Base-by-base conservation (phyloP, 208 protist species). In the Trypanosoma melophagium region DNA sequence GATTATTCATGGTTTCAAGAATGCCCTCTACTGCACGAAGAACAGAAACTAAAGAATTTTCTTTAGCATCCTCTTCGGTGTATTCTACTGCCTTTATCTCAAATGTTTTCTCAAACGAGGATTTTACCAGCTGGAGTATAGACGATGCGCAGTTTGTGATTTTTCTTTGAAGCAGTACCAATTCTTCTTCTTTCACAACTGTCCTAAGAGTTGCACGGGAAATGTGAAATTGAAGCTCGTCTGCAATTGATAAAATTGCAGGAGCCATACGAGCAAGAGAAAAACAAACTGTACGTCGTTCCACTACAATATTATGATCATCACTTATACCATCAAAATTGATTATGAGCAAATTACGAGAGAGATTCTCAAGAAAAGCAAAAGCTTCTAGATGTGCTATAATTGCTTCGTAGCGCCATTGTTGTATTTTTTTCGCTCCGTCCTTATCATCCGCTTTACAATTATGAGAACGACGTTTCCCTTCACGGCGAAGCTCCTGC, bases 221-320 rank as follows among this genome's bases (percentile, higher is more conserved):
- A 13, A 54, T 4, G 45, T 70, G 65, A 53, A 53, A 70, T 17
- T 55, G 40, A 31, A 62, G 65, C 31, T 70, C 65, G 44, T 44
- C 55, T 45, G 41, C 22, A n/a, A 55, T 22, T 25, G 44, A 51
- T 24, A 70, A 25, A 28, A 28, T 47, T 42, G 42, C 21, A 47
- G 65, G 47, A 47, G 47, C 28, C 3, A 70, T 62, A 17, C 40
- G 44, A 16, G 31, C 14, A 45, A 44, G 4, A 54, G 41, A 47
- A 5, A 70, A 14, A 35, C 25, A 54, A 31, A 13, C 8, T 25
- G 4, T 56, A 22, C 35, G n/a, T 41, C 2, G 9, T 19, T 22
- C 31, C 7, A 14, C 35, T 52, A 22, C n/a, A 52, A 50, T 21
- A 17, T 0, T 24, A 44, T 41, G 8, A 13, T 47, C 28, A 35